Evolutionary conservation across 441 rosid genomes (phyloP), one percentile per base, ranked within the genome.

Genomic region (Jatropha podagrica): DNA sequence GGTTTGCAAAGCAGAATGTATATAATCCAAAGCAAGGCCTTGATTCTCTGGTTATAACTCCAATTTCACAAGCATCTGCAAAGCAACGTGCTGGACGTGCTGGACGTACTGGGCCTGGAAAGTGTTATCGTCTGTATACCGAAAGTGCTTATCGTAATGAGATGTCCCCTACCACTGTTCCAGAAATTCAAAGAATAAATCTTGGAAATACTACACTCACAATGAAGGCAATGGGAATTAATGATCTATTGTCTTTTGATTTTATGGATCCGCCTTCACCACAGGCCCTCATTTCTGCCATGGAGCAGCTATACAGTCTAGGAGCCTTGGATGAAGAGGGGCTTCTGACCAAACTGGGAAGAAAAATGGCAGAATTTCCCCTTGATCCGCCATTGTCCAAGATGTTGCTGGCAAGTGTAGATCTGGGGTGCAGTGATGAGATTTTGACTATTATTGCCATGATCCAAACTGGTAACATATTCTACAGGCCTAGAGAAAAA

Each of bases 361-460:
- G 91, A 78, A 91, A 93, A 84, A 93, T 93, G 98, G 96, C 96
- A 0, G 98, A 93, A 80, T 93, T 93, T 83, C 98, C 98, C 80
- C 82, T 93, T 64, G 96, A 93, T 1, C 98, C 98, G 0, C 98
- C 96, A 3, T 77, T 93, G n/a, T 93, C 93, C 0, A 93, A 93
- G 85, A 93, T 91, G 98, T 85, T 93, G 75, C 86, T 93, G 44
- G 98, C 96, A 18, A 93, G 95, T 83, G 98, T 91, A 58, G 95
- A 91, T 80, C 92, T 93, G 64, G 98, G 98, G 17, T 90, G 98
- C 81, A 93, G 96, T 61, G 96, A 91, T 79, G 98, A 93, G 88
- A 90, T 93, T 27, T 83, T 93, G 54, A 93, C 94, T 1, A 93
- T 91, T 49, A 90, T 93, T 74, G 88, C 97, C 17, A 91, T 93